Evolutionary conservation across 2,329 filamentous ascomycete genomes (phyloP), one percentile per base, ranked within the genome.

Genomic region (Celoporthe dispersa): DNA sequence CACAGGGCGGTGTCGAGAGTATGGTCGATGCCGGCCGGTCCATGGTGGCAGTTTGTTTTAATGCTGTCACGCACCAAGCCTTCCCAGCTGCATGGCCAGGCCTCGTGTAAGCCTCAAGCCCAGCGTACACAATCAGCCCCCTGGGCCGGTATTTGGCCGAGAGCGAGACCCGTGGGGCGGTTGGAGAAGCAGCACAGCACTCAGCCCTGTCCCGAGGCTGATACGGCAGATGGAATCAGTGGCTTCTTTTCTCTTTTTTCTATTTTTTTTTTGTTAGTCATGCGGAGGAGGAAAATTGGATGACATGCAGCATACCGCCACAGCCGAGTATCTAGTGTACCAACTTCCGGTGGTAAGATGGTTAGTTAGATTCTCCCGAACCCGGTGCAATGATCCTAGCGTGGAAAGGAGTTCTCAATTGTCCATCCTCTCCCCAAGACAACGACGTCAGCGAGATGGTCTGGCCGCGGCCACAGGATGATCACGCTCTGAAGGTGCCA

Each of bases 121-220:
- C 33, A 41, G 55, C 33, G 59, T 59, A 63, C 31, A 19, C 39
- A 31, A 51, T 55, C 66, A 68, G 39, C 66, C 59, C 41, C 57
- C 44, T 48, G 57, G 66, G 55, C 55, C 57, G 28, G 12, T 16
- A 39, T 60, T 37, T 16, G 66, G 55, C 57, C 66, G 66, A 35
- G 55, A 33, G 41, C 14, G 28, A 60, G 31, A 60, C n/a, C 59
- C n/a, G 33, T 25, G 57, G 8, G 66, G 44, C 55, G 62, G 44
- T 22, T 48, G 2, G 7, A 48, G 44, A n/a, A 48, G 41, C 62
- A 64, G 25, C 39, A 48, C 11, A 22, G 41, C 59, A 22, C 33
- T 41, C 66, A 62, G 59, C 66, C 66, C 39, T 55, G 59, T 31
- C 7, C 41, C 66, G 59, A 62, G 59, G 66, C 16, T 62, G 57